These are phyloP conservation scores for Globisporangium alternatum DNA, from an alignment of 352 stramenopile species.

Conservation along the genomic window DNA sequence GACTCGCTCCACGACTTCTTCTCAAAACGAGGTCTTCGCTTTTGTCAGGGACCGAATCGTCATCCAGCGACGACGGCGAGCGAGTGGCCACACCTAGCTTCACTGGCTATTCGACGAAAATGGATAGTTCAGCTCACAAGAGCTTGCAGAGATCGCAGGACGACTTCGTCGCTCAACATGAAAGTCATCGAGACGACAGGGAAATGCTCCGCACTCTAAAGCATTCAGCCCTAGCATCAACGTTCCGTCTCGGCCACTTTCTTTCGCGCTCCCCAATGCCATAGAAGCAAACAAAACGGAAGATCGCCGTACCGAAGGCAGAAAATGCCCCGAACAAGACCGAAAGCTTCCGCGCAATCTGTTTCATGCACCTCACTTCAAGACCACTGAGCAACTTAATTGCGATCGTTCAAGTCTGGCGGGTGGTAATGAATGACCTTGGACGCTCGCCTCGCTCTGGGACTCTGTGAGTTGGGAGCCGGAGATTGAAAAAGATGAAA, in stretches of 20 bases:
- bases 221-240: not conserved
- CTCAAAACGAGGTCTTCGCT: too few species aligned
- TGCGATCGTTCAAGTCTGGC: not conserved
- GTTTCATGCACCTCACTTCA: conserved; percentile 1
- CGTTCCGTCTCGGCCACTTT: not conserved
- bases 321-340: not conserved
- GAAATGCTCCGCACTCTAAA: not conserved
- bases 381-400: not conserved
- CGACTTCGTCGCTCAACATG: too few species aligned
- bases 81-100: too few species aligned
- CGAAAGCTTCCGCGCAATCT: not conserved
- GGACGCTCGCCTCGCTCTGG: not conserved
- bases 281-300: not conserved
- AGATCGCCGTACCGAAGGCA: not conserved
- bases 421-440: not conserved
- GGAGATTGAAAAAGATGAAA: not conserved
- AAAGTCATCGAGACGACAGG: too few species aligned
- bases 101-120: too few species aligned
- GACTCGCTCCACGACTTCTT: too few species aligned
- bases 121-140: too few species aligned
- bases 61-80: too few species aligned
- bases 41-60: too few species aligned
- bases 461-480: not conserved
- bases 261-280: not conserved
- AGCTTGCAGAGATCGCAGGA: too few species aligned